Percentiles rank a stretch among this genome's conserved stretches.
Evolutionary conservation across 2,329 filamentous ascomycete species (phyloP).

Genomic region (Fusarium luffae): DNA sequence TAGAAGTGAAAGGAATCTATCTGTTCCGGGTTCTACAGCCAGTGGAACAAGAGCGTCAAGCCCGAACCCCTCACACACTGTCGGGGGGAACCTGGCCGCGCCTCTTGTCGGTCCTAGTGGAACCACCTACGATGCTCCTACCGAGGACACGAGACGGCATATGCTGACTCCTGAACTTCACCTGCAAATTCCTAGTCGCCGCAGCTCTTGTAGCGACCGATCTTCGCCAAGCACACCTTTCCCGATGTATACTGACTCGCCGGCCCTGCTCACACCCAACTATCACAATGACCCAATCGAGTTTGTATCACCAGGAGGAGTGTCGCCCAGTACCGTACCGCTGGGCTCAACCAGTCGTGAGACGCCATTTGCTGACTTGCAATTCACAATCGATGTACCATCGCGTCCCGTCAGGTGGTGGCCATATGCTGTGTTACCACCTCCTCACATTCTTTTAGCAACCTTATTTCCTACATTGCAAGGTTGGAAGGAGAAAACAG

Average conservation of each 20-base stretch:
- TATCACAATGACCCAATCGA: slow-evolving; percentile 60
- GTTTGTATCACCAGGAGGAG: slow-evolving; percentile 58
- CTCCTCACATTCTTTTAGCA: slow-evolving; percentile 75
- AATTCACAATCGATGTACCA: slow-evolving; percentile 52
- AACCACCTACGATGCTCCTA: slow-evolving; percentile 23
- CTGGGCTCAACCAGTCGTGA: slow-evolving; percentile 52
- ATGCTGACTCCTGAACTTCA: slow-evolving; percentile 48
- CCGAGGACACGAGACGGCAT: slow-evolving; percentile 9
- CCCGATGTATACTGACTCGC: slow-evolving; percentile 73
- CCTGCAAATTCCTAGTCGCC: slow-evolving; percentile 61
- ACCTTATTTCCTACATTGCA: slow-evolving; percentile 90
- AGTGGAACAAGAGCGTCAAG: slow-evolving; percentile 45
- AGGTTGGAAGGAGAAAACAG: slow-evolving; percentile 82
- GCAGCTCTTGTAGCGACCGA: slow-evolving; percentile 55
- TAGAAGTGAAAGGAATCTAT: slow-evolving; percentile 36
- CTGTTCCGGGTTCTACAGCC: slow-evolving; percentile 28
- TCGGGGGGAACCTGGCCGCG: slow-evolving; percentile 56
- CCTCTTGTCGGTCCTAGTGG: slow-evolving; percentile 50
- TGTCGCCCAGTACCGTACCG: slow-evolving; percentile 60
- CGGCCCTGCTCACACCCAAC: slow-evolving; percentile 57
- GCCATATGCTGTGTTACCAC: slow-evolving; percentile 79
- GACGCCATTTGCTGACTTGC: slow-evolving; percentile 60
- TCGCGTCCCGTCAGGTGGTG: slow-evolving; percentile 75
- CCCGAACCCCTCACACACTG: slow-evolving; percentile 49
- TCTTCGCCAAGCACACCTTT: slow-evolving; percentile 72